Base-by-base conservation (phyloP, 2,329 filamentous ascomycete species). In the Trichoderma atroviride region DNA sequence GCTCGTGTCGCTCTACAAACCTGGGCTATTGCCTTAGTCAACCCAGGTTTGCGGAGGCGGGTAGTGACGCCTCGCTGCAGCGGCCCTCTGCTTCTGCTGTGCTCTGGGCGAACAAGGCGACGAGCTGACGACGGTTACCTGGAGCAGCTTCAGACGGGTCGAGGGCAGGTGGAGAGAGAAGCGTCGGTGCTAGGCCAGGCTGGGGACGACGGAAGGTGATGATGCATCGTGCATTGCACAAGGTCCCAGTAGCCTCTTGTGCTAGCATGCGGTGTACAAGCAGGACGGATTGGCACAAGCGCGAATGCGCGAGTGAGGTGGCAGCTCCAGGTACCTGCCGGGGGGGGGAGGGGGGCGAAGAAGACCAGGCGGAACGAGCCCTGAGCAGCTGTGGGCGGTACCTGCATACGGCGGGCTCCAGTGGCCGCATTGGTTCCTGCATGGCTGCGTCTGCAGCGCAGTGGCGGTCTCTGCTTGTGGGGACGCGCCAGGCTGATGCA, bases 341-440 rank as follows among this genome's bases (percentile, higher is more conserved):
- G 52, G 61, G 63, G 63, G 31, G 35, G 53, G 50, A n/a, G 35
- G 27, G 29, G 53, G 37, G 27, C 53, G 29, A 10, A 33, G 29
- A 19, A 33, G 29, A 19, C 35, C 55, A 61, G 65, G 56, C 65
- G 65, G 65, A 68, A 68, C 27, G 65, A 60, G 65, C 63, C 63
- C 63, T 66, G 53, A 47, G 33, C 40, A 64, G 63, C 35, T 61
- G 66, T 62, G 66, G 37, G 16, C 58, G 57, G 66, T 69, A 69
- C 66, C 66, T 69, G 66, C 66, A 69, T 69, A 69, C 58, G 29
- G 57, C 52, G 35, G 58, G 65, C 47, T 69, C 66, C 66, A 58
- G 50, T 69, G 66, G 66, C 57, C 50, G 66, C 66, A 56, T 61
- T 68, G 57, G 66, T 68, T 69, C 66, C 66, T 69, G 66, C 66